Conservation (phyloP, 2,329 filamentous ascomycete species). For the Mycosphaerella arachidis region DNA sequence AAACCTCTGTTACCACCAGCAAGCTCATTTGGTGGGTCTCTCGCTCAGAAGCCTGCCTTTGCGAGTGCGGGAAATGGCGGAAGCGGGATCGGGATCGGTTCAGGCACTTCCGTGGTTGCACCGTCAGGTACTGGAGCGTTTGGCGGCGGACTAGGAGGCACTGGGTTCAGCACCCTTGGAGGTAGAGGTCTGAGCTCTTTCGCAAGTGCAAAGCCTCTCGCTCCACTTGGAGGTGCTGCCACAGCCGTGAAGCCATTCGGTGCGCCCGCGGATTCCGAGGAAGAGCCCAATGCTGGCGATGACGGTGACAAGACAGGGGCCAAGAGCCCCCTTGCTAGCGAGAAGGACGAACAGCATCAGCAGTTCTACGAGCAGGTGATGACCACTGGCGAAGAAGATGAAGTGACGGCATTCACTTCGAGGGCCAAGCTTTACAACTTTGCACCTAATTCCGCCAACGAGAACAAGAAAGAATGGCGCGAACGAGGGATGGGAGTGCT, state of each 20-base stretch:
- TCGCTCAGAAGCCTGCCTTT: constrained; percentile 34
- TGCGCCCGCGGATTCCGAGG: constrained; percentile 57
- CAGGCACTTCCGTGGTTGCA: constrained; percentile 31
- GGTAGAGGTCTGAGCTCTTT: constrained; percentile 60
- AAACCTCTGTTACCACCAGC: constrained; percentile 17
- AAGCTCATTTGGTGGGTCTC: constrained; percentile 36
- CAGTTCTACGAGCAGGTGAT: constrained; percentile 60
- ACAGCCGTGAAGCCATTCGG: constrained; percentile 68
- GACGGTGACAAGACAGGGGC: constrained; percentile 41
- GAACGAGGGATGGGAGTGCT: constrained; percentile 80
- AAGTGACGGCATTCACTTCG: constrained; percentile 68
- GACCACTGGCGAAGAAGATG: constrained; percentile 82
- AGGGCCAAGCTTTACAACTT: constrained; percentile 84
- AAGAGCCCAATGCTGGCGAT: constrained; percentile 49
- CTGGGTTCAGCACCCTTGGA: constrained; percentile 38
- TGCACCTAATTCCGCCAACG: constrained; percentile 51
- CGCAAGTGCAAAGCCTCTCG: constrained; percentile 45
- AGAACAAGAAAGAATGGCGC: constrained; percentile 66
- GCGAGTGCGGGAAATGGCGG: constrained; percentile 19
- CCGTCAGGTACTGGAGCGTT: constrained; percentile 27
- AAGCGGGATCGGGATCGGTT: constrained; percentile 34
- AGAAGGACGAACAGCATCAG: constrained; percentile 62
- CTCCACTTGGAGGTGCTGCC: constrained; percentile 47
- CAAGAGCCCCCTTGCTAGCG: constrained; percentile 42
- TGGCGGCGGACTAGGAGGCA: constrained; percentile 18